phyloP scores from a whole-genome alignment of 495 filamentous ascomycete species.

The Penicillium malachiteum region DNA sequence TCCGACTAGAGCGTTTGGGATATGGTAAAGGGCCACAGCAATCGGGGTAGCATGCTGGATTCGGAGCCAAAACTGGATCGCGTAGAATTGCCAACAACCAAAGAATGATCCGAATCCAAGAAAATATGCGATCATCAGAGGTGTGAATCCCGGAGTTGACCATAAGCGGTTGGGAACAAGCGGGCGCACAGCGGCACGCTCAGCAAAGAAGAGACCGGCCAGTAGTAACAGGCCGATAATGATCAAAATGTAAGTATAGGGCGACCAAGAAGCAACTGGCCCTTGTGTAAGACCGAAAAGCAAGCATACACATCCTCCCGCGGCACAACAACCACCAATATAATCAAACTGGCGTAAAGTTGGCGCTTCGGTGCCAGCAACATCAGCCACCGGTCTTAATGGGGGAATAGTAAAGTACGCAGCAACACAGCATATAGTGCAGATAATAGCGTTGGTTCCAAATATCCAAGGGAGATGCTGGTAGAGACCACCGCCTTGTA shows the following conservation, averaged over 20 bases:
- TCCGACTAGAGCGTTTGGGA: conserved; percentile 43
- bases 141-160: conserved; percentile 42
- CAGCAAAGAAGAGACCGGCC: conserved; percentile 23
- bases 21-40: conserved; percentile 39
- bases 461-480: conserved; percentile 31
- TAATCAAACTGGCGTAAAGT: conserved; percentile 28
- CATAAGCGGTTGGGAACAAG: conserved; percentile 29
- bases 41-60: conserved; percentile 39
- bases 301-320: conserved; percentile 28
- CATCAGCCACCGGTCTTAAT: conserved; percentile 22
- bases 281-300: conserved; percentile 32
- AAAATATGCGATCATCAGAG: conserved; percentile 44
- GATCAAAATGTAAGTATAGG: conserved; percentile 28
- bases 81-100: conserved; percentile 49
- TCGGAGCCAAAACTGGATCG: conserved; percentile 46
- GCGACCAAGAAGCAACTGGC: conserved; percentile 24
- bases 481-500: conserved; percentile 27
- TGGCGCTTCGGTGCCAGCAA: conserved; percentile 20
- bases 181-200: conserved; percentile 22
- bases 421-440: conserved; percentile 14
- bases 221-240: conserved; percentile 24
- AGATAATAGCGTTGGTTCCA: conserved; percentile 29
- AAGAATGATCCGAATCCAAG: conserved; percentile 45
- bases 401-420: conserved; percentile 25
- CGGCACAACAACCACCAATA: conserved; percentile 24